Evolutionary conservation across 495 filamentous ascomycete genomes (phyloP), one percentile per base, ranked within the genome.

Genomic region (Podospora pseudocomata): DNA sequence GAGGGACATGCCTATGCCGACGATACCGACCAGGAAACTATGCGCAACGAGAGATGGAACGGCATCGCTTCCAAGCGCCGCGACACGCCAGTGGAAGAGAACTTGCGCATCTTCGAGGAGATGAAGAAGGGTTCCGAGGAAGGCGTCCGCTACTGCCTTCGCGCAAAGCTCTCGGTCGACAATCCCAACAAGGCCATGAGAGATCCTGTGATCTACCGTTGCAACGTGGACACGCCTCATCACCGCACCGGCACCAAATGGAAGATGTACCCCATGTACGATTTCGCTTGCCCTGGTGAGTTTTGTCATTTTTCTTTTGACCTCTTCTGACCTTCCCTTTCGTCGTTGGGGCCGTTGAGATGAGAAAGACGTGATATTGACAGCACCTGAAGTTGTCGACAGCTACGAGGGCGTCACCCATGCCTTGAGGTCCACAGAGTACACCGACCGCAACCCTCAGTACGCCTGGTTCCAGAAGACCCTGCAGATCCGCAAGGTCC

Each of bases 231-330:
- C n/a, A 80, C 85, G 4, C 79, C 84, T 19, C 95, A 98, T 77
- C 94, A 96, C 81, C 91, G 95, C 58, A 98, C 94, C 7, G 94
- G 39, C 39, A 71, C 70, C 27, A 88, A 86, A 71, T 97, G 93
- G 92, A 97, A 96, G 81, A 90, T 96, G 72, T 98, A 98, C 82
- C 94, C 94, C 0, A 97, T 92, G 60, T 98, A 97, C 77, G 94
- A 26, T 18, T 26, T 26, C n/a, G 55, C 23, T 58, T 58, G 55
- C 55, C n/a, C 55, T 20, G 54, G 54, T 18, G 54, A 56, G 19
- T 18, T 20, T 56, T 20, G 19, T 13, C 15, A 15, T 4, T 15
- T 18, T 56, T 56, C 15, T 56, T 15, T 18, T 18, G 15, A 15
- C 54, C 11, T 18, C 16, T 9, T 56, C 4, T 20, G 54, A 97